Evolutionary conservation across 2,329 filamentous ascomycete genomes (phyloP).

Genomic region (Epicoccum nigrum): DNA sequence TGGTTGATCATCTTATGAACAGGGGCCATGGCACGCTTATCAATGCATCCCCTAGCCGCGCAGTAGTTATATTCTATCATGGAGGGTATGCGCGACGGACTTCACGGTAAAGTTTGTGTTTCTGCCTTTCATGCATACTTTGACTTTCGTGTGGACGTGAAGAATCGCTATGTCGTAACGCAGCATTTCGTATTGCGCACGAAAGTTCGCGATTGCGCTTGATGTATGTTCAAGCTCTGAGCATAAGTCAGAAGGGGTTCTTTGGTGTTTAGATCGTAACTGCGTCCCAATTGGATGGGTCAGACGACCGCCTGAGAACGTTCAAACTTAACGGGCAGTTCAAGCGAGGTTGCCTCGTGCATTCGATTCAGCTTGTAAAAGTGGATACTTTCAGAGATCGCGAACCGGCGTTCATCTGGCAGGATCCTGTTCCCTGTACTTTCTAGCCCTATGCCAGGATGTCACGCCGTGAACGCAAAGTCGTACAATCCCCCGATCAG

Average conservation of each 20-base stretch:
- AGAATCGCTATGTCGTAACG: no score
- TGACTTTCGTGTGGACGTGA: no score
- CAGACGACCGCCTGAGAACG: not conserved
- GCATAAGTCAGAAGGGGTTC: not conserved
- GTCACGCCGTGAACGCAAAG: no score
- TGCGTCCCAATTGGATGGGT: slow-evolving; percentile 7
- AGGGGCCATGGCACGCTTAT: not conserved
- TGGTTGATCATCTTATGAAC: not conserved
- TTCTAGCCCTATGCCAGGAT: no score
- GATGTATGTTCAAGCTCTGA: not conserved
- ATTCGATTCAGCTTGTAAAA: slow-evolving; percentile 1
- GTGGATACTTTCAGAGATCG: slow-evolving; percentile 2
- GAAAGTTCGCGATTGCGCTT: not conserved
- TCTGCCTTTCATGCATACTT: no score
- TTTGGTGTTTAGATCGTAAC: not conserved
- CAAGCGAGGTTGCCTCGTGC: not conserved
- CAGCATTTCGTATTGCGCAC: no score
- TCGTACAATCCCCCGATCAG: no score
- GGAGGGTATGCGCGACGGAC: slow-evolving; percentile 8
- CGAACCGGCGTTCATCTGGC: slow-evolving; percentile 13
- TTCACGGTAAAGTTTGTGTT: slow-evolving; percentile 4
- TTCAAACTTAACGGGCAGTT: slow-evolving; percentile 2
- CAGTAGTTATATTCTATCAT: no score
- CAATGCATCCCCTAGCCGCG: slow-evolving; percentile 3
- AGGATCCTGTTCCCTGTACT: slow-evolving; percentile 6